Conservation (phyloP, 768 basidiomycete genomes). For the Tulasnella sp. region DNA sequence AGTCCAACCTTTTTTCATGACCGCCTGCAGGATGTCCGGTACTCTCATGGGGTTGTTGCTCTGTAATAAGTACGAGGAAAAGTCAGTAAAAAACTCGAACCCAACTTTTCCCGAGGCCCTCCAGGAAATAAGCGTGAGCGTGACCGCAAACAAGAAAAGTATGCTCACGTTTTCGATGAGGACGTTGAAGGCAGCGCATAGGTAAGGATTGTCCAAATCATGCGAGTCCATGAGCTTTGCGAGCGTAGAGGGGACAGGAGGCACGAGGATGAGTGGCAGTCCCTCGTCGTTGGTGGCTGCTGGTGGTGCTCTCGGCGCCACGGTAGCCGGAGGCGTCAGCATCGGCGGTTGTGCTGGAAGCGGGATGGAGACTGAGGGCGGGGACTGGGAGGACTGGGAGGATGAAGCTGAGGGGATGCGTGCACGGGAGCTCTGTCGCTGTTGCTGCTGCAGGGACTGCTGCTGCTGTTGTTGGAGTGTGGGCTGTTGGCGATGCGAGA, state of each 20-base stretch:
- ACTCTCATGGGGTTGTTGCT: constrained; percentile 33
- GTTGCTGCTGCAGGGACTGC: constrained; percentile 12
- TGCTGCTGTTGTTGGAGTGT: constrained; percentile 18
- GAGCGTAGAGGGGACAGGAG: constrained; percentile 21
- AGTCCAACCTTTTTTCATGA: constrained; percentile 31
- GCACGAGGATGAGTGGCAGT: constrained; percentile 31
- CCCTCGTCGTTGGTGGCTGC: constrained; percentile 13
- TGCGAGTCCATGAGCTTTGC: constrained; percentile 34
- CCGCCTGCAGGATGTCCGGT: constrained; percentile 33
- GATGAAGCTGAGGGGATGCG: constrained; percentile 14
- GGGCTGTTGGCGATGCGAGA: constrained; percentile 27
- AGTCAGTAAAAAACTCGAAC: neutral
- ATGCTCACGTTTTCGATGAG: constrained; percentile 36
- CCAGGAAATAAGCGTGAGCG: constrained; percentile 12
- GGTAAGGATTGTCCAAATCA: constrained; percentile 35
- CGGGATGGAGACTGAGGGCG: neutral
- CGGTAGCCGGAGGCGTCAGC: neutral
- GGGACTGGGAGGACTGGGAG: constrained; percentile 7
- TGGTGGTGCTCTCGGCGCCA: constrained; percentile 19
- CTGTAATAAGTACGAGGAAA: constrained; percentile 9
- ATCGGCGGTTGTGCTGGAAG: constrained; percentile 23
- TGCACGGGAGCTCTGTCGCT: constrained; percentile 27
- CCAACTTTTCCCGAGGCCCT: constrained; percentile 3
- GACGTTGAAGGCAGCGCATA: constrained; percentile 34
- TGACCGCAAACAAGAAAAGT: neutral